These are phyloP conservation scores for Hylodesmum podocarpum DNA, from an alignment of 306 rosid species.

Conservation along the genomic window DNA sequence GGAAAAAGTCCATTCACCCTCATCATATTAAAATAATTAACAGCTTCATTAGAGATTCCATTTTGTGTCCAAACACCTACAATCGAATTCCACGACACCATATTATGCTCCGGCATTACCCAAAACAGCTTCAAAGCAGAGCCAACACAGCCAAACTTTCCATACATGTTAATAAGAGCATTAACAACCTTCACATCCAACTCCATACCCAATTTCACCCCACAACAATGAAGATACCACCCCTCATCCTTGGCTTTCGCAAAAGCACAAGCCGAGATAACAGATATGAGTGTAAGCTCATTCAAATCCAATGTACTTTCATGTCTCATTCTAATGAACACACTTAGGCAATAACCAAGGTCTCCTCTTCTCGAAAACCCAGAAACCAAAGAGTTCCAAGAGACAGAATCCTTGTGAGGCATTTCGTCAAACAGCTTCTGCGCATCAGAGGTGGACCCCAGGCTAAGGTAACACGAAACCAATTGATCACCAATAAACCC, in stretches of 20 bases:
- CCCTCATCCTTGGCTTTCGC: conserved; percentile 47
- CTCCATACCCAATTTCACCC: conserved; percentile 49
- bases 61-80: conserved; percentile 49
- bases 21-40: conserved; percentile 55
- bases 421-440: conserved; percentile 63
- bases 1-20: conserved; percentile 48
- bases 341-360: conserved; percentile 45
- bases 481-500: conserved; percentile 82
- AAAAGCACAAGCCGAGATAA: conserved; percentile 56
- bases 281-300: conserved; percentile 57
- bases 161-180: conserved; percentile 65
- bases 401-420: conserved; percentile 57
- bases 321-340: conserved; percentile 48
- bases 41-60: conserved; percentile 43
- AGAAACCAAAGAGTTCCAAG: conserved; percentile 76
- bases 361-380: conserved; percentile 53
- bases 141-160: conserved; percentile 52
- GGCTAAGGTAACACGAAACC: conserved; percentile 43
- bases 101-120: conserved; percentile 43
- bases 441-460: conserved; percentile 57
- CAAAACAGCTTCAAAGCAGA: conserved; percentile 50
- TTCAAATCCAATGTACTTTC: conserved; percentile 43
- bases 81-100: conserved; percentile 68
- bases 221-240: conserved; percentile 58
- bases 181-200: conserved; percentile 55